phyloP scores from a whole-genome alignment of 1,284 basidiomycete genomes.

The Ceratobasidium sp. region DNA sequence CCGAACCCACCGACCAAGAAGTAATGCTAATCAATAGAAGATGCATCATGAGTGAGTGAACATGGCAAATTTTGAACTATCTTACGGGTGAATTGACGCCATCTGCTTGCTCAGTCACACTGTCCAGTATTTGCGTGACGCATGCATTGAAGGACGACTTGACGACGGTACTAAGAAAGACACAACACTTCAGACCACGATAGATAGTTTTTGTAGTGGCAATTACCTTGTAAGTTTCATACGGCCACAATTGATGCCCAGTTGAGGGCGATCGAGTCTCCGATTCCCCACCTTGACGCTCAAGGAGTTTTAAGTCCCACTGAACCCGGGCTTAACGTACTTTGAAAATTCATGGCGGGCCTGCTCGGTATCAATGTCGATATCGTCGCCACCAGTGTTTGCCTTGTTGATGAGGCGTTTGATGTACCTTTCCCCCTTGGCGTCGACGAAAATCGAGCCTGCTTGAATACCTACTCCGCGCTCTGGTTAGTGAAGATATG shows the following conservation, averaged over 20 bases:
- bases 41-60: neutral
- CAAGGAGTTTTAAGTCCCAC: neutral
- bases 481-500: too few species aligned
- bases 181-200: too few species aligned
- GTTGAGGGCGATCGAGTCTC: neutral
- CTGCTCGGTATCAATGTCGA: neutral
- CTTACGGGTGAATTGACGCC: constrained; percentile 3
- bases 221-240: neutral
- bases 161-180: neutral
- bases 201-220: too few species aligned
- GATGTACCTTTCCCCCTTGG: neutral
- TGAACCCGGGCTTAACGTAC: constrained; percentile 10
- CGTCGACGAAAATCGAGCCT: constrained; percentile 23
- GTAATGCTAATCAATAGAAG: neutral
- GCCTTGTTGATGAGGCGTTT: neutral
- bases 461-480: constrained; percentile 15
- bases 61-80: too few species aligned
- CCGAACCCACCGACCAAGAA: constrained; percentile 40
- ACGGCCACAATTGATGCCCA: neutral
- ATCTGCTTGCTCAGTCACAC: neutral
- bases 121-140: neutral
- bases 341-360: constrained; percentile 5
- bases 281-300: constrained; percentile 3
- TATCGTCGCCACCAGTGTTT: neutral
- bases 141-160: constrained; percentile 27